Conservation (phyloP, 257 asterid species). For the Datura wrightii region DNA sequence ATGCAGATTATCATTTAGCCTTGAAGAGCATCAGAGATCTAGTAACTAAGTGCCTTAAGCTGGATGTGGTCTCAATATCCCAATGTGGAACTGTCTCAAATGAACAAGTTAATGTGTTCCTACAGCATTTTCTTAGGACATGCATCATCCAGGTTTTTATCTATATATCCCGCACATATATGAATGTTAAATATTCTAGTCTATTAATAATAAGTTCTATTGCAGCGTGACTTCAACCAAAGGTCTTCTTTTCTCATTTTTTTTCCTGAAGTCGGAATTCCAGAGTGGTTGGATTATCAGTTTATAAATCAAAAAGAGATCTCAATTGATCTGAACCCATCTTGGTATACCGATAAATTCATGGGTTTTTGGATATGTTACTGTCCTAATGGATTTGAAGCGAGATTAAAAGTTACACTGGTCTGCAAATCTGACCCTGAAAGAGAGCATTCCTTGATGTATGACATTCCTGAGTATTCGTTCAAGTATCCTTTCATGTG, state of each 20-base stretch:
- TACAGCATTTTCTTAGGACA: not conserved
- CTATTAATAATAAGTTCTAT: not conserved
- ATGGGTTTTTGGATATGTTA: not conserved
- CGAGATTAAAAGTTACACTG: not conserved
- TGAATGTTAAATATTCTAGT: not conserved
- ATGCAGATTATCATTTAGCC: not conserved
- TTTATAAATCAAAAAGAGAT: not conserved
- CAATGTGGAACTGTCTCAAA: no score
- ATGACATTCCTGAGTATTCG: not conserved
- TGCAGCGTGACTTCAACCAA: not conserved
- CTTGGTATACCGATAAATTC: not conserved
- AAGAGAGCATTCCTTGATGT: not conserved
- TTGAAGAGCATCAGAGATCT: not conserved
- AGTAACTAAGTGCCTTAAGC: not conserved
- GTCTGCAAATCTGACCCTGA: not conserved
- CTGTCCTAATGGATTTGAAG: no score
- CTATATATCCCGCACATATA: not conserved
- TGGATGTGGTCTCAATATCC: not conserved
- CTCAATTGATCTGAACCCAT: not conserved
- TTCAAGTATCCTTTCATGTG: not conserved
- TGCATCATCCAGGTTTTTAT: not conserved
- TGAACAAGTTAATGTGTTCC: not conserved
- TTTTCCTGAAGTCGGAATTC: not conserved
- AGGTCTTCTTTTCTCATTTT: not conserved
- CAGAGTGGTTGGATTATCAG: not conserved